Evolutionary conservation across 306 rosid species (phyloP).

Genomic region (Fragaria iinumae): DNA sequence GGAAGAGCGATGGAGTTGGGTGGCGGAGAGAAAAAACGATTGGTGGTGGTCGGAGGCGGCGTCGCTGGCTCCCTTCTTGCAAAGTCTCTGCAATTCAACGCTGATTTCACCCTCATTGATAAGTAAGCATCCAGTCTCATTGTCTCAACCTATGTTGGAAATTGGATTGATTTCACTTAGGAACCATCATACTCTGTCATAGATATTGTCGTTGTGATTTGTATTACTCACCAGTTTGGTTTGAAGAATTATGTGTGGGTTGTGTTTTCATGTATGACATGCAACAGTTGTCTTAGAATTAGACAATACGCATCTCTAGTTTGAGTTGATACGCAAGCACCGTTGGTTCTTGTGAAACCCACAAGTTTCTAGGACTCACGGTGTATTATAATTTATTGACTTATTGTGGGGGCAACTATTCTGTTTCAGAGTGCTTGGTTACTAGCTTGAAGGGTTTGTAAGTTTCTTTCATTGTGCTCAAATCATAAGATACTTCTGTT

Average conservation of each 20-base stretch:
- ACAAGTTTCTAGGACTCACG: not conserved
- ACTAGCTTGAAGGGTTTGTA: not conserved
- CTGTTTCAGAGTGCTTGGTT: not conserved
- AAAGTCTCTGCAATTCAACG: constrained; percentile 56
- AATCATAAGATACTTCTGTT: no score
- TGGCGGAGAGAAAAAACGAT: constrained; percentile 27
- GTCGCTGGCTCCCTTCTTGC: constrained; percentile 66
- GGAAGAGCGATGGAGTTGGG: constrained; percentile 19
- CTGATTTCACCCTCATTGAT: constrained; percentile 68
- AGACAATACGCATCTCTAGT: not conserved
- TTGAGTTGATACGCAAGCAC: not conserved
- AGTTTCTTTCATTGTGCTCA: not conserved
- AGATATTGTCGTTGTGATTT: not conserved
- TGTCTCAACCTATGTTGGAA: not conserved
- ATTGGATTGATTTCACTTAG: not conserved
- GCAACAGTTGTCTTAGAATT: not conserved
- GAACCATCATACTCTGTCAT: not conserved
- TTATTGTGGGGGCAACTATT: no score
- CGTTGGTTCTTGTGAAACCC: not conserved
- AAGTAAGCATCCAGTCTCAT: constrained; percentile 31
- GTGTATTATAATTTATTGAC: no score
- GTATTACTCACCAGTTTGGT: not conserved
- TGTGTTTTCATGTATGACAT: not conserved
- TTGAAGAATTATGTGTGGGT: not conserved
- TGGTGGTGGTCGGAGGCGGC: constrained; percentile 76